These are phyloP conservation scores for Starmerella floris DNA, from an alignment of 805 yeast genomes.

Conservation along the genomic window DNA sequence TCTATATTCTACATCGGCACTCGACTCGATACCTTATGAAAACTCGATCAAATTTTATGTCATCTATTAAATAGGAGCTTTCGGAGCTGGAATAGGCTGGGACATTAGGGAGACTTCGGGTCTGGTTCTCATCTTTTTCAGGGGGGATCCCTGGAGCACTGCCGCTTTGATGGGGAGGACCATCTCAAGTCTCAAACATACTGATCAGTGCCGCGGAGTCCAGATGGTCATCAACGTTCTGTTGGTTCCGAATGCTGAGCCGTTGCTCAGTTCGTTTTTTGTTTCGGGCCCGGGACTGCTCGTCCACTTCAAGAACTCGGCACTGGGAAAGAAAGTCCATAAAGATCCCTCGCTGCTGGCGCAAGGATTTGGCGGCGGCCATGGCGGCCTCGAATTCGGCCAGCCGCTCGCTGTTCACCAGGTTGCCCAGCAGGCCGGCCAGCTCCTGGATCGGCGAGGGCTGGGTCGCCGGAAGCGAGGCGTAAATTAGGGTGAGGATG, in stretches of 20 bases:
- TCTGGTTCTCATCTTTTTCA: too few relatives aligned
- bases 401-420: slow-evolving; percentile 38
- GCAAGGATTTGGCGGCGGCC: slow-evolving; percentile 48
- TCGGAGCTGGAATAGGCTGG: too few relatives aligned
- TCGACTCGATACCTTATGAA: too few relatives aligned
- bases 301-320: slow-evolving; percentile 30
- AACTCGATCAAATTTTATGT: too few relatives aligned
- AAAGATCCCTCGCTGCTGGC: slow-evolving; percentile 71
- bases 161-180: slow-evolving; percentile 13
- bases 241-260: slow-evolving; percentile 16
- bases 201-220: slow-evolving; percentile 22
- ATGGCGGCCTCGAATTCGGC: slow-evolving; percentile 51
- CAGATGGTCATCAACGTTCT: slow-evolving; percentile 16
- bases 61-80: too few relatives aligned
- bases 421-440: slow-evolving; percentile 26
- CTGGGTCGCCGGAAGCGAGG: slow-evolving; percentile 49
- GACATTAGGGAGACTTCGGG: too few relatives aligned
- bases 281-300: slow-evolving; percentile 26
- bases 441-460: slow-evolving; percentile 17
- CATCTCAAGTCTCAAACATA: slow-evolving; percentile 14
- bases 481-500: slow-evolving; percentile 66
- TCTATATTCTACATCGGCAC: too few relatives aligned
- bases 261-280: slow-evolving; percentile 20
- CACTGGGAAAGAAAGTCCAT: slow-evolving; percentile 60
- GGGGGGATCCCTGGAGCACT: slow-evolving; percentile 20